Evolutionary conservation across 2,329 filamentous ascomycete genomes (phyloP), one percentile per base, ranked within the genome.

Genomic region (Aspergillus felis): DNA sequence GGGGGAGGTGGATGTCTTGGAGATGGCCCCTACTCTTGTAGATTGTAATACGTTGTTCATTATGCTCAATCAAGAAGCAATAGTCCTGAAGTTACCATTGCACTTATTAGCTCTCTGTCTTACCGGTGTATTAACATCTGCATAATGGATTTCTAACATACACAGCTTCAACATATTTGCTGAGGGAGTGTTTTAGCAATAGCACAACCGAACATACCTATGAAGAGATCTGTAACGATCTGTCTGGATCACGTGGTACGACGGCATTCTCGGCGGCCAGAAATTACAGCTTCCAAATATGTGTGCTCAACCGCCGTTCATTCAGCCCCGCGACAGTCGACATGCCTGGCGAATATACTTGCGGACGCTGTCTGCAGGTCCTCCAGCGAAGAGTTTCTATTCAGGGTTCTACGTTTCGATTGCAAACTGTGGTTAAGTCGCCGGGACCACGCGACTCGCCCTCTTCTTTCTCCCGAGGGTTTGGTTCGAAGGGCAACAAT

Each of bases 311-410:
- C 10, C 7, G 9, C 44, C 44, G 20, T 14, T 10, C 22, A 25
- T 14, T 14, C 24, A 14, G 9, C n/a, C 12, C 44, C 44, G 24
- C 44, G 44, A 56, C 60, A 49, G 63, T 60, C 63, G 62, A 65
- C 66, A 77, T 77, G 74, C 66, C 72, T 56, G 68, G 67, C 53
- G 72, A 74, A 59, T 73, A 75, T 61, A 76, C 74, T 50, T 77
- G 75, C 66, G 68, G 69, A 48, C 73, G 71, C 57, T 77, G 75
- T 62, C 63, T 74, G 51, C 73, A 73, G 60, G 69, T 66, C 49
- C 65, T 77, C 28, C 67, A 67, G 32, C 66, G 70, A 51, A 64
- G 68, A n/a, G 61, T 65, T 46, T 61, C 67, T 51, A 57, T 63
- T 29, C 61, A 66, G 50, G 57, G 64, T 22, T 53, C 65, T 29